A percentile compares a stretch with the other conserved stretches of the same genome.
phyloP scores from a whole-genome alignment of 1,139 yeast species.

The Yamadazyma atmosphaerica region DNA sequence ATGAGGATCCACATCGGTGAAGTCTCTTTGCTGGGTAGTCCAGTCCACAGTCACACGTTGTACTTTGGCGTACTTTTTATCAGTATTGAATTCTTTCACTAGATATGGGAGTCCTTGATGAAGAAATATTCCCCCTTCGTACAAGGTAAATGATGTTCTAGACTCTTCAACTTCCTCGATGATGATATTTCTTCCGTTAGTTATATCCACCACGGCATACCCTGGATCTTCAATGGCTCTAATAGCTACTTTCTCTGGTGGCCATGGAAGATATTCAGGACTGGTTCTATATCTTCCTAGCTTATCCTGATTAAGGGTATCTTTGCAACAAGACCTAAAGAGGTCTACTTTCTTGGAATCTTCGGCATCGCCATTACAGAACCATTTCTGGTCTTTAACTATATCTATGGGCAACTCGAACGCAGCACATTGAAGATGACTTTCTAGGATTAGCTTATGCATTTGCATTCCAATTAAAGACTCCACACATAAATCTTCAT shows the following conservation, averaged over 20 bases:
- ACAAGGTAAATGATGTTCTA: constrained; percentile 84
- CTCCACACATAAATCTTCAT: constrained; percentile 46
- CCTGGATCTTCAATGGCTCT: constrained; percentile 78
- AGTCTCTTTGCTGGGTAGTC: constrained; percentile 89
- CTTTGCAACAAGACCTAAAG: constrained; percentile 39
- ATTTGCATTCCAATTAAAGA: constrained; percentile 37
- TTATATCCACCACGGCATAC: constrained; percentile 86
- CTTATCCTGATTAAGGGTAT: constrained; percentile 46
- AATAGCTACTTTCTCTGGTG: constrained; percentile 69
- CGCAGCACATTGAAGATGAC: constrained; percentile 94
- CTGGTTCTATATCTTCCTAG: constrained; percentile 59
- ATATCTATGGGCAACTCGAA: constrained; percentile 69
- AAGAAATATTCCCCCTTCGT: constrained; percentile 92
- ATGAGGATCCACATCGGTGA: constrained; percentile 85
- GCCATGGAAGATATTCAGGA: constrained; percentile 75
- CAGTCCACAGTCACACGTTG: constrained; percentile 89
- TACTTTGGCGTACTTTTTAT: constrained; percentile 76
- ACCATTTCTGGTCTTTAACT: constrained; percentile 56
- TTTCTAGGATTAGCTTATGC: constrained; percentile 54
- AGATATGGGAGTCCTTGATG: constrained; percentile 92
- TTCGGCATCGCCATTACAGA: constrained; percentile 31
- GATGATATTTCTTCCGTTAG: constrained; percentile 69
- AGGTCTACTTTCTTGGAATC: constrained; percentile 42
- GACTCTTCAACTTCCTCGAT: constrained; percentile 92
- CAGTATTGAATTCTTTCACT: constrained; percentile 79